Evolutionary conservation across 1,284 basidiomycete species (phyloP).

Genomic region (Volvariella surrecta): DNA sequence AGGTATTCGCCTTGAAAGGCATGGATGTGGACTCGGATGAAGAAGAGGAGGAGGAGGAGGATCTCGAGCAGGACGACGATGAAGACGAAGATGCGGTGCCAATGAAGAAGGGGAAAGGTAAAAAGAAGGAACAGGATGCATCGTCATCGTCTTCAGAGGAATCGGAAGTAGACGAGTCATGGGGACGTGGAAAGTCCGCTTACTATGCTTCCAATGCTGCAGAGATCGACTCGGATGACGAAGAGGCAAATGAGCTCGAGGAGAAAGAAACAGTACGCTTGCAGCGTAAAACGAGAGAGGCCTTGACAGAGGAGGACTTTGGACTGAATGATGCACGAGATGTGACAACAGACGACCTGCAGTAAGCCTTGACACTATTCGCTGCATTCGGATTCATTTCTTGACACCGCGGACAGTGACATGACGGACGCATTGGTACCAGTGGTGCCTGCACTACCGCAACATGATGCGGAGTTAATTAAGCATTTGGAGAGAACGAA

Average conservation of each 20-base stretch:
- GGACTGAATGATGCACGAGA: slow-evolving; percentile 67
- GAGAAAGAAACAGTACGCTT: slow-evolving; percentile 81
- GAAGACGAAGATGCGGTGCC: slow-evolving; percentile 30
- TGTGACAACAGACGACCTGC: slow-evolving; percentile 22
- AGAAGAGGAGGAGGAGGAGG: slow-evolving; percentile 37
- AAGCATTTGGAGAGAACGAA: slow-evolving; percentile 73
- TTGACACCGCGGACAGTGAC: slow-evolving; percentile 15
- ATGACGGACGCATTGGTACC: too few relatives aligned
- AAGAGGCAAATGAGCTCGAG: slow-evolving; percentile 81
- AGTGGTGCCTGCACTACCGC: slow-evolving; percentile 29
- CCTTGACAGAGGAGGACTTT: slow-evolving; percentile 75
- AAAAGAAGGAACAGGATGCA: slow-evolving; percentile 33
- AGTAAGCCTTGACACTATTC: slow-evolving; percentile 29
- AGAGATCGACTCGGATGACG: slow-evolving; percentile 75
- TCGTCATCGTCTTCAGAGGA: slow-evolving; percentile 49
- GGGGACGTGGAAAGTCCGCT: slow-evolving; percentile 70
- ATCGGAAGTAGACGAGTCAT: slow-evolving; percentile 61
- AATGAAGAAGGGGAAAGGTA: slow-evolving; percentile 28
- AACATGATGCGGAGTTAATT: slow-evolving; percentile 58
- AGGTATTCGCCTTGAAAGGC: slow-evolving; percentile 63
- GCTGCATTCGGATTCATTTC: too few relatives aligned
- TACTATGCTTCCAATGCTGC: slow-evolving; percentile 85
- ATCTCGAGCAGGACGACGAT: slow-evolving; percentile 30
- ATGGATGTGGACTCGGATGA: slow-evolving; percentile 40
- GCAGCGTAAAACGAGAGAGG: slow-evolving; percentile 69